Conservation (phyloP, 2,329 filamentous ascomycete genomes). For the Aphanoascus verrucosus region DNA sequence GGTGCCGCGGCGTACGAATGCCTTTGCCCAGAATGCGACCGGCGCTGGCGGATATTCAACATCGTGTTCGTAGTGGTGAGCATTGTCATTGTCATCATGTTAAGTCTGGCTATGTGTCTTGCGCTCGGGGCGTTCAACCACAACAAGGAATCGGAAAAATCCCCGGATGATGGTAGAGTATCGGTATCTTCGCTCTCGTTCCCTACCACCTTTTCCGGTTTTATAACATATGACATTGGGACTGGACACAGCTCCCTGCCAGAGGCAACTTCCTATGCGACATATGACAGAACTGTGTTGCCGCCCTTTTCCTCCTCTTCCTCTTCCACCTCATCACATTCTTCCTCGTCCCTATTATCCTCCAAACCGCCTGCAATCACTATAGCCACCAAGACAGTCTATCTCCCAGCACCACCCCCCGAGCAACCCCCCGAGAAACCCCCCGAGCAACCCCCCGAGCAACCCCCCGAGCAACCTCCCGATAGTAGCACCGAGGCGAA, state of each 20-base stretch:
- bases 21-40: constrained; percentile 1
- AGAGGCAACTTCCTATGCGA: neutral
- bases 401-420: too few species aligned
- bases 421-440: too few species aligned
- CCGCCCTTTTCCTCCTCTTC: neutral
- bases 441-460: too few species aligned
- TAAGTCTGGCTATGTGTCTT: neutral
- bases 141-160: neutral
- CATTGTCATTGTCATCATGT: neutral
- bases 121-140: neutral
- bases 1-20: neutral
- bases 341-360: too few species aligned
- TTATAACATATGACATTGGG: neutral
- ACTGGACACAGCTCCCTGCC: neutral
- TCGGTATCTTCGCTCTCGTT: constrained; percentile 1
- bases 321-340: neutral
- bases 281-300: neutral
- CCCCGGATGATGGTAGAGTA: neutral
- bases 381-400: too few species aligned
- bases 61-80: neutral
- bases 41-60: constrained; percentile 1
- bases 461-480: too few species aligned
- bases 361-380: too few species aligned
- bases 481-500: too few species aligned
- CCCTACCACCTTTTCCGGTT: neutral